Evolutionary conservation across 2,329 filamentous ascomycete species (phyloP).

Genomic region (Cadophora luteo-olivacea): DNA sequence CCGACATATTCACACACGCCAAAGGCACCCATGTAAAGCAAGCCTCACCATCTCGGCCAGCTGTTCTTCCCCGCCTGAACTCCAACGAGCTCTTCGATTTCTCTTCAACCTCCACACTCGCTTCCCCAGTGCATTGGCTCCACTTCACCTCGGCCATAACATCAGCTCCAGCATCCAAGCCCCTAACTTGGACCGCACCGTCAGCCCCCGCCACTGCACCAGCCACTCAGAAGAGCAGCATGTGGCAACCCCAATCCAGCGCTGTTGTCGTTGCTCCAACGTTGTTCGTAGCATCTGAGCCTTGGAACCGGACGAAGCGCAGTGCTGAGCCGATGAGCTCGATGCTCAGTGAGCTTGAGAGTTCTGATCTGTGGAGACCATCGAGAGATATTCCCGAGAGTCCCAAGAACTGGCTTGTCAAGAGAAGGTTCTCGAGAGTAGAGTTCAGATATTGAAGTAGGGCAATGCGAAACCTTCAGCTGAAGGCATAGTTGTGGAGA

Average conservation of each 20-base stretch:
- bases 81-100: slow-evolving; percentile 24
- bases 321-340: slow-evolving; percentile 12
- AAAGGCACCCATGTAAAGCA: slow-evolving; percentile 22
- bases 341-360: slow-evolving; percentile 26
- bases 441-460: slow-evolving; percentile 36
- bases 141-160: slow-evolving; percentile 19
- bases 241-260: slow-evolving; percentile 32
- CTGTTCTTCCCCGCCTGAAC: slow-evolving; percentile 12
- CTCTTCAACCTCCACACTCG: neutral
- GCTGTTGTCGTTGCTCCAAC: neutral
- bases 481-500: too few species aligned
- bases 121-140: slow-evolving; percentile 23
- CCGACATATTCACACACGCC: slow-evolving; percentile 33
- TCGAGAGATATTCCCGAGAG: slow-evolving; percentile 27
- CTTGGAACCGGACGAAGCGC: slow-evolving; percentile 36
- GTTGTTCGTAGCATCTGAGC: slow-evolving; percentile 31
- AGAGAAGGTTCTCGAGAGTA: slow-evolving; percentile 29
- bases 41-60: slow-evolving; percentile 8
- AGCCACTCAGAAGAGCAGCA: slow-evolving; percentile 1
- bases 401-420: slow-evolving; percentile 37
- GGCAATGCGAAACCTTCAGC: too few species aligned
- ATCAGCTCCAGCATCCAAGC: slow-evolving; percentile 13
- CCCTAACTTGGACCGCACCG: slow-evolving; percentile 13
- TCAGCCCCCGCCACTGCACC: neutral
- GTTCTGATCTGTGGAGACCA: slow-evolving; percentile 34